Conservation (phyloP, 306 rosid species). For the Prunus campanulata region DNA sequence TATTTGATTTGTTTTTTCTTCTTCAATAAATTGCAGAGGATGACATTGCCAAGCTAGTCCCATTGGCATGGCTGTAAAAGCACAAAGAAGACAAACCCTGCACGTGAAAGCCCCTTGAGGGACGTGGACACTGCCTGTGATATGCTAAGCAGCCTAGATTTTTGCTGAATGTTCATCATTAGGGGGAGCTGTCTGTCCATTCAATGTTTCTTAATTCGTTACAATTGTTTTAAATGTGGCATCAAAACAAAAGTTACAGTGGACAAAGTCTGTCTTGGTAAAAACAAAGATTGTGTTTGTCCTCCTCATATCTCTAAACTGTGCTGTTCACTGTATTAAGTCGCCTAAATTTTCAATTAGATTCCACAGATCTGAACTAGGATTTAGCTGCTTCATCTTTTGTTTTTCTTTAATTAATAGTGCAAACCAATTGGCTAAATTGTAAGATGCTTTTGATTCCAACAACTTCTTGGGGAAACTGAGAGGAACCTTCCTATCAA, state of each 20-base stretch:
- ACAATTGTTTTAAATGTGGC: not conserved
- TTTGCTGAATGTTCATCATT: conserved; percentile 39
- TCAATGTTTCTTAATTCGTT: conserved; percentile 25
- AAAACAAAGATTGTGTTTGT: conserved; percentile 39
- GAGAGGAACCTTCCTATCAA: not conserved
- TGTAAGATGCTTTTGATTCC: not conserved
- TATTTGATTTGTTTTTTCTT: not conserved
- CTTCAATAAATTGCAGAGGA: not conserved
- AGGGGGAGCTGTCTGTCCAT: conserved; percentile 32
- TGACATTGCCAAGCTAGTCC: not conserved
- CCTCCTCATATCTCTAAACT: conserved; percentile 20
- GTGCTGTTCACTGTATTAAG: conserved; percentile 57
- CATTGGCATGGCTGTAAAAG: conserved; percentile 20
- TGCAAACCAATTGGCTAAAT: not conserved
- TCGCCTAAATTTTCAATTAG: conserved; percentile 21
- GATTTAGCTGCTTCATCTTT: not conserved
- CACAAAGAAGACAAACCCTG: conserved; percentile 40
- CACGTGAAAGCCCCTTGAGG: conserved; percentile 58
- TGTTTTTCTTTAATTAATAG: too few species aligned
- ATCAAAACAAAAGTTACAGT: not conserved
- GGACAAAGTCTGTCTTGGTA: conserved; percentile 38
- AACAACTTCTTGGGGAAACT: not conserved
- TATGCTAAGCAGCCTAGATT: conserved; percentile 41
- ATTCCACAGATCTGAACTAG: conserved; percentile 9
- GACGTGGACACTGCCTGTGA: conserved; percentile 40